Base-by-base conservation (phyloP, 140 eudicot species). In the Flaveria floridana region DNA sequence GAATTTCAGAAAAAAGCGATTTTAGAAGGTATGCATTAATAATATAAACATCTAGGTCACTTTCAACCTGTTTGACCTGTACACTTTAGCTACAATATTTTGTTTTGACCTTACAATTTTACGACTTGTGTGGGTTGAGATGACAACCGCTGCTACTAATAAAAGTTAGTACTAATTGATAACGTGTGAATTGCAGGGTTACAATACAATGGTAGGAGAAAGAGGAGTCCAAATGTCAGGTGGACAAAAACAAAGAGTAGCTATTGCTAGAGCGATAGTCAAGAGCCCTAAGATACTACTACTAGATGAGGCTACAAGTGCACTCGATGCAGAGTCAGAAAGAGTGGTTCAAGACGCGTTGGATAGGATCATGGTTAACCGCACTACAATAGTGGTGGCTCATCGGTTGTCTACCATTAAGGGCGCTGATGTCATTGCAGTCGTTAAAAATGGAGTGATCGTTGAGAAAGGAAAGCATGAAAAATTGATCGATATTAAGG, bases 231-330 rank as follows among this genome's bases (percentile, higher is more conserved):
- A 91, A 48, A 71, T 91, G 75, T 91, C 97, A 0, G 97, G 97
- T 51, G 97, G 97, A 10, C 97, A 88, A 64, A 90, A 90, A 81
- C 95, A 90, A 70, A 86, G 97, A 53, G 90, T 91, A 6, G 97
- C 97, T 16, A 91, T 91, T 2, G 97, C 97, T 2, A 73, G 97
- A 39, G 97, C 95, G 4, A 91, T 91, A 9, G 80, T 91, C 4
- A 91, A 91, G 70, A 83, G 85, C 74, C 97, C 97, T 4, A 88
- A 88, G 82, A 84, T 91, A 81, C 78, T 91, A 23, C 61, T 91
- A 1, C 69, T 91, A 44, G 97, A 90, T 14, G 97, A 90, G 84
- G 97, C 97, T 0, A 90, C 97, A 12, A 90, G 97, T 26, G 97
- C 97, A 30, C 71, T 91, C 15, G 97, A 91, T 71, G 95, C 92